Evolutionary conservation across 345 rosid genomes (phyloP).

Genomic region (Leavenworthia alabamica): DNA sequence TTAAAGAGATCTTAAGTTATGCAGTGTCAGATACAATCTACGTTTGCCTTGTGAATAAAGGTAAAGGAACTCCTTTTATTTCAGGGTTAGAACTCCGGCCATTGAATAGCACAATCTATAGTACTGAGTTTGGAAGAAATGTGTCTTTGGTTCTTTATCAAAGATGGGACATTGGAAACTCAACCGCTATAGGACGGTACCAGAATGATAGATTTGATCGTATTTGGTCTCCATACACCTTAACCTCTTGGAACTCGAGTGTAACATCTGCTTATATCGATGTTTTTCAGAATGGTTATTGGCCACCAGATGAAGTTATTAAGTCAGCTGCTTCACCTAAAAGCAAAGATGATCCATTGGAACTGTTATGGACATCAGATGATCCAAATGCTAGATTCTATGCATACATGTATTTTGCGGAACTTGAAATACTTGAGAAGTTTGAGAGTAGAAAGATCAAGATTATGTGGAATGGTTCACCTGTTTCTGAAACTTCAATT

Average conservation of each 20-base stretch:
- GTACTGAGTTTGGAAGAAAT: constrained; percentile 26
- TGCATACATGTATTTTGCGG: constrained; percentile 32
- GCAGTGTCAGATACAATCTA: constrained; percentile 17
- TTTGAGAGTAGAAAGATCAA: constrained; percentile 27
- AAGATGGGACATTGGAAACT: constrained; percentile 23
- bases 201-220: constrained; percentile 37
- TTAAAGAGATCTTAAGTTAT: constrained; percentile 34
- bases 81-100: constrained; percentile 44
- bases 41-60: constrained; percentile 50
- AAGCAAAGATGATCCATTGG: constrained; percentile 6
- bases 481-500: constrained; percentile 15
- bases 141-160: background rate
- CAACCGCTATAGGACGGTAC: constrained; percentile 28
- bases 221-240: constrained; percentile 34
- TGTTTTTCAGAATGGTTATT: constrained; percentile 28
- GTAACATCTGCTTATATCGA: constrained; percentile 21
- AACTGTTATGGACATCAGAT: constrained; percentile 20
- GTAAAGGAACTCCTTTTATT: constrained; percentile 44
- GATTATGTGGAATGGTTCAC: constrained; percentile 29
- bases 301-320: constrained; percentile 35
- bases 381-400: constrained; percentile 25
- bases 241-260: constrained; percentile 21
- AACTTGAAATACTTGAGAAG: constrained; percentile 6
- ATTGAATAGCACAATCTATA: constrained; percentile 21
- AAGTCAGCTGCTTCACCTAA: constrained; percentile 31